These are phyloP conservation scores for Calophaca sinica DNA, from an alignment of 306 rosid species.

Conservation along the genomic window DNA sequence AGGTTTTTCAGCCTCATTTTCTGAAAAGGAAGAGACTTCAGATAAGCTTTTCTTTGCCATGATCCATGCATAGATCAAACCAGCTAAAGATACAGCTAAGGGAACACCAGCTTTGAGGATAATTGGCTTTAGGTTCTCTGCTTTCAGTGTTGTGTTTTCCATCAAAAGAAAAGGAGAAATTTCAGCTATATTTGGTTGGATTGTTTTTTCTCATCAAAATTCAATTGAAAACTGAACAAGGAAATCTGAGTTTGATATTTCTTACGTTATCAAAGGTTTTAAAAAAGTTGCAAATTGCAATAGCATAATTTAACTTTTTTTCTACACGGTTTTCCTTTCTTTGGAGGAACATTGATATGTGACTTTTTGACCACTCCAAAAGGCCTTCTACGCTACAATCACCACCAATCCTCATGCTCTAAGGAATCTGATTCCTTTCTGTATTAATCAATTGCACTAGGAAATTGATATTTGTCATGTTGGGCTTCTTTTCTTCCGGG, in stretches of 20 bases:
- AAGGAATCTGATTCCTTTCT: conserved; percentile 65
- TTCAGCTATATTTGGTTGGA: conserved; percentile 11
- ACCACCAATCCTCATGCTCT: conserved; percentile 35
- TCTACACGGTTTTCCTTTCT: conserved; percentile 45
- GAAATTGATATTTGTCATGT: conserved; percentile 31
- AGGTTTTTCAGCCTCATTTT: conserved; percentile 12
- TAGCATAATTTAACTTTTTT: conserved; percentile 36
- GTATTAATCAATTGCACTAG: conserved; percentile 34
- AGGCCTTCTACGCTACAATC: conserved; percentile 40
- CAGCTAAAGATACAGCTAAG: conserved; percentile 67
- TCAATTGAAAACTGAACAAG: not conserved
- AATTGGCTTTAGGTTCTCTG: conserved; percentile 53
- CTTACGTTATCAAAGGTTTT: conserved; percentile 6
- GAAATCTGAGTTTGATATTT: conserved; percentile 18
- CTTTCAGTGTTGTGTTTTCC: conserved; percentile 58
- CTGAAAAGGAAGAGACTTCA: conserved; percentile 36
- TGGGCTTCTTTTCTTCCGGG: conserved; percentile 50
- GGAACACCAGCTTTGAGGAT: conserved; percentile 78
- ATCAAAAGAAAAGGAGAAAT: conserved; percentile 39
- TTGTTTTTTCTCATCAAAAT: not conserved
- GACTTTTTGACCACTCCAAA: conserved; percentile 59
- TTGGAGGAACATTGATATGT: conserved; percentile 45
- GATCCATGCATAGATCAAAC: conserved; percentile 62
- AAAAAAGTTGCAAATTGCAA: conserved; percentile 34
- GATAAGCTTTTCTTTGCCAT: conserved; percentile 53